A percentile compares a stretch with the other conserved stretches of the same genome.
These are phyloP conservation scores for Vickermania spadyakhi DNA, from an alignment of 208 protist genomes.

Conservation along the genomic window DNA sequence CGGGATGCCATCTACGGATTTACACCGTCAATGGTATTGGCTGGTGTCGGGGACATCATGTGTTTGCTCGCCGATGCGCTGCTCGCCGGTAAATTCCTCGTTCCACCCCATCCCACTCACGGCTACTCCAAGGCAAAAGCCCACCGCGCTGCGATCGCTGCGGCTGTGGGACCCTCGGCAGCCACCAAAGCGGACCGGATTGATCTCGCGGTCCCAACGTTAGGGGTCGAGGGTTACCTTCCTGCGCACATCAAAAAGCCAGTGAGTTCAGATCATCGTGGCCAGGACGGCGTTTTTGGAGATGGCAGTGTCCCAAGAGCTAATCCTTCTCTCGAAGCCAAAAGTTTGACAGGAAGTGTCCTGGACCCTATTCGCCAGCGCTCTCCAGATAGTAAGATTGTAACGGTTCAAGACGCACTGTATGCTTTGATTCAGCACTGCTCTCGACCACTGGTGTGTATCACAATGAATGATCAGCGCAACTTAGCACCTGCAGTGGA, in stretches of 20 bases:
- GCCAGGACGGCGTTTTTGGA: slow-evolving; percentile 1
- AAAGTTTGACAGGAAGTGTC: neutral
- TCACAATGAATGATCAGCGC: slow-evolving; percentile 29
- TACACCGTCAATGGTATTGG: slow-evolving; percentile 50
- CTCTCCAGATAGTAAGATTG: neutral
- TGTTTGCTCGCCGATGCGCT: slow-evolving; percentile 14
- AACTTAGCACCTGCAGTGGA: slow-evolving; percentile 14
- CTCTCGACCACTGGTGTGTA: slow-evolving; percentile 25
- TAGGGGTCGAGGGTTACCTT: neutral
- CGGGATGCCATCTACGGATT: slow-evolving; percentile 44
- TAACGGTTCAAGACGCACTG: slow-evolving; percentile 10
- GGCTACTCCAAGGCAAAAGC: neutral
- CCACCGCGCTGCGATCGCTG: slow-evolving; percentile 1
- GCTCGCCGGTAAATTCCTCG: slow-evolving; percentile 7
- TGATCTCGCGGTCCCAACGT: neutral
- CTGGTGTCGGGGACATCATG: slow-evolving; percentile 36
- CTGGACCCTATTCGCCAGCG: neutral
- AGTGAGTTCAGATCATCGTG: neutral
- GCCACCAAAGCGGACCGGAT: neutral
- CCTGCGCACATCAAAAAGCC: neutral
- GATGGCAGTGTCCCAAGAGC: neutral
- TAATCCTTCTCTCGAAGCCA: neutral
- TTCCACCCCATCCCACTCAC: neutral
- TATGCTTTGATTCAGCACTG: slow-evolving; percentile 30
- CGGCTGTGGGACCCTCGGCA: neutral